Evolutionary conservation across 495 filamentous ascomycete species (phyloP).

Genomic region (Hypomontagnella monticulosa): DNA sequence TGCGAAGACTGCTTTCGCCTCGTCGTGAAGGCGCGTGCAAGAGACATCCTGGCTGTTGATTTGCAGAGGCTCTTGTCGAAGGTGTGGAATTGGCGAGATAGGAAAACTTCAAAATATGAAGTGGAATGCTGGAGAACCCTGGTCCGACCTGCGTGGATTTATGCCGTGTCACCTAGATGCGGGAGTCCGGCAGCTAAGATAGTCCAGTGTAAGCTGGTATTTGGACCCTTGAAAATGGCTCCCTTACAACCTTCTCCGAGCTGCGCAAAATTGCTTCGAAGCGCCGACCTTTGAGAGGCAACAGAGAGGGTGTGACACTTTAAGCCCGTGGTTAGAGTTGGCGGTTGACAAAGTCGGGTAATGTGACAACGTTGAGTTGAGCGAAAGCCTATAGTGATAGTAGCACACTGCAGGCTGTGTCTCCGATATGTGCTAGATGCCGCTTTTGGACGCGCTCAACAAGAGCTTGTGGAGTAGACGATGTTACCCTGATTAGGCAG

Average conservation of each 20-base stretch:
- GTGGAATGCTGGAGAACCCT: conserved; percentile 13
- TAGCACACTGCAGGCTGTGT: conserved; percentile 19
- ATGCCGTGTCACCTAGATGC: conserved; percentile 33
- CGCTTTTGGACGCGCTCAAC: conserved; percentile 29
- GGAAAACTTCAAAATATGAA: conserved; percentile 39
- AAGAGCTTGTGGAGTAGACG: conserved; percentile 30
- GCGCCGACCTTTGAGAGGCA: conserved; percentile 17
- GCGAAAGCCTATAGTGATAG: conserved; percentile 27
- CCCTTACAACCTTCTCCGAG: conserved; percentile 27
- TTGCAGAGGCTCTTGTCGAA: neutral
- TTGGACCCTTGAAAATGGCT: conserved; percentile 16
- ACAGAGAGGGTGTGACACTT: conserved; percentile 15
- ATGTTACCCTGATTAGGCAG: conserved; percentile 44
- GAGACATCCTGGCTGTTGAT: conserved; percentile 56
- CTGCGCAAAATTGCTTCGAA: conserved; percentile 18
- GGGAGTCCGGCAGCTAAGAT: conserved; percentile 25
- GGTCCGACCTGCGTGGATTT: conserved; percentile 31
- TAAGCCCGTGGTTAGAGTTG: conserved; percentile 25
- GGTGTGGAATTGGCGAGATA: conserved; percentile 3
- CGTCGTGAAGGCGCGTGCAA: conserved; percentile 75
- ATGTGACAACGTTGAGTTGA: conserved; percentile 36
- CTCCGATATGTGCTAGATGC: conserved; percentile 21
- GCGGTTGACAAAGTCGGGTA: conserved; percentile 25
- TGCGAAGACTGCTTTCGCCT: conserved; percentile 58
- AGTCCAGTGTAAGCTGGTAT: conserved; percentile 27